phyloP scores from a whole-genome alignment of 139 green algal genomes.

The Pycnococcus provasolii region DNA sequence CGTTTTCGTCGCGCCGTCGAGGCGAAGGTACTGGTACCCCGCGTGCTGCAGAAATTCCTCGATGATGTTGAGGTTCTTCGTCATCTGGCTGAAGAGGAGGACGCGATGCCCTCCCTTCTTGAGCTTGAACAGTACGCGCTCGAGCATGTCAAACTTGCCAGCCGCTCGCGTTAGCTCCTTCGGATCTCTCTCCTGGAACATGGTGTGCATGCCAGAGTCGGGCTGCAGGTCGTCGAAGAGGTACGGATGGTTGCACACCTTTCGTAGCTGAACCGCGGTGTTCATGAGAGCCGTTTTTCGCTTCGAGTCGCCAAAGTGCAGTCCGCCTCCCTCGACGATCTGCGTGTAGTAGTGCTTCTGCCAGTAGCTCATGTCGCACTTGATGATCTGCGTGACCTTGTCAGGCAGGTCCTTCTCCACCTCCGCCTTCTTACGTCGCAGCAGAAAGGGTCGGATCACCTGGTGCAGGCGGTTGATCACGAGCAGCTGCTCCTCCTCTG shows the following conservation, averaged over 20 bases:
- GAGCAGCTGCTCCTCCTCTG: conserved; percentile 78
- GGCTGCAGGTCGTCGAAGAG: conserved; percentile 39
- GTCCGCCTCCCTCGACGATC: background rate
- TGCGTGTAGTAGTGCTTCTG: conserved; percentile 30
- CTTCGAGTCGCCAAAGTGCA: background rate
- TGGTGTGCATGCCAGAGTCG: conserved; percentile 13
- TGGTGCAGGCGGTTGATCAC: conserved; percentile 34
- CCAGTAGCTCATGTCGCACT: conserved; percentile 19
- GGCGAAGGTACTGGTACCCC: conserved; percentile 47
- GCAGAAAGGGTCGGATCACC: conserved; percentile 55
- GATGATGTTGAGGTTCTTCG: conserved; percentile 49
- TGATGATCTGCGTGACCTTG: conserved; percentile 30
- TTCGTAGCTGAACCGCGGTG: conserved; percentile 58
- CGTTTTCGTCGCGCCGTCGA: conserved; percentile 66
- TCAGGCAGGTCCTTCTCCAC: conserved; percentile 44
- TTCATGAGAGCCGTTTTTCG: conserved; percentile 29
- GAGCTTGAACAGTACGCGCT: conserved; percentile 59
- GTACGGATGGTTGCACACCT: conserved; percentile 62
- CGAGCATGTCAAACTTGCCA: conserved; percentile 63
- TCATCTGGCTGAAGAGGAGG: conserved; percentile 60
- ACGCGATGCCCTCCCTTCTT: conserved; percentile 37
- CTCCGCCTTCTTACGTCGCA: conserved; percentile 54
- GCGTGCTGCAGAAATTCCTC: conserved; percentile 29
- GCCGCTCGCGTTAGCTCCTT: background rate
- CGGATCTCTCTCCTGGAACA: background rate